Evolutionary conservation across 2,329 filamentous ascomycete genomes (phyloP).

Genomic region (Knufia fluminis): DNA sequence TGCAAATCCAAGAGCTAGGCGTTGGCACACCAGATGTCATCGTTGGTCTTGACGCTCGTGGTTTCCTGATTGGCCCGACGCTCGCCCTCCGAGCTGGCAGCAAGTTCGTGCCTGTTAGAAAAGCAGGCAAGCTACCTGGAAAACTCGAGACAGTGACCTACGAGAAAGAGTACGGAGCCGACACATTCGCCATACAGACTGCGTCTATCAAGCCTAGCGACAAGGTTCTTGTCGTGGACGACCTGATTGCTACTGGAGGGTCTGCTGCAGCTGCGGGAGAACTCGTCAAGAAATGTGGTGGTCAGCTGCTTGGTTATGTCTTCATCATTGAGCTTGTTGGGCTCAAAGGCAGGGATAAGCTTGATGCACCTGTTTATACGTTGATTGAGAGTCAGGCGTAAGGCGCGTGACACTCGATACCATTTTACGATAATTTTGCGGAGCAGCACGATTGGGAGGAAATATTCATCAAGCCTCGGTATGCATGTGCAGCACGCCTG

Average conservation of each 20-base stretch:
- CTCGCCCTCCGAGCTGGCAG: conserved; percentile 75
- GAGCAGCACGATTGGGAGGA: neutral
- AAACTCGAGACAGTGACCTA: conserved; percentile 76
- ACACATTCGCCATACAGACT: conserved; percentile 92
- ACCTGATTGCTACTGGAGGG: conserved; percentile 96
- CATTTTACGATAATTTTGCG: conserved; percentile 1
- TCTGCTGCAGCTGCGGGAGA: conserved; percentile 80
- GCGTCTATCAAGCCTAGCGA: conserved; percentile 77
- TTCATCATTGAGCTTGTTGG: conserved; percentile 95
- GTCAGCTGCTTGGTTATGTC: conserved; percentile 75
- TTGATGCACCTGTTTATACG: conserved; percentile 73
- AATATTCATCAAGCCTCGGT: neutral
- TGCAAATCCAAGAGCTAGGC: conserved; percentile 61
- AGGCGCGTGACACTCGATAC: neutral
- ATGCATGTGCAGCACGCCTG: conserved; percentile 3
- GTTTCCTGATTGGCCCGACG: conserved; percentile 88
- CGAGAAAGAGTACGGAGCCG: conserved; percentile 91
- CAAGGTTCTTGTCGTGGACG: conserved; percentile 87
- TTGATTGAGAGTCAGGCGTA: conserved; percentile 57
- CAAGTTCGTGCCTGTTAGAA: conserved; percentile 85
- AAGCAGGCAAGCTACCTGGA: conserved; percentile 91
- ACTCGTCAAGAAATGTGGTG: conserved; percentile 77
- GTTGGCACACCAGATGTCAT: conserved; percentile 67
- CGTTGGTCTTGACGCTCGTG: conserved; percentile 85
- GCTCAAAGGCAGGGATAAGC: conserved; percentile 83